Percentiles rank a stretch among this genome's conserved stretches.
Conservation (phyloP, 441 rosid species). For the Erodium moschatum region DNA sequence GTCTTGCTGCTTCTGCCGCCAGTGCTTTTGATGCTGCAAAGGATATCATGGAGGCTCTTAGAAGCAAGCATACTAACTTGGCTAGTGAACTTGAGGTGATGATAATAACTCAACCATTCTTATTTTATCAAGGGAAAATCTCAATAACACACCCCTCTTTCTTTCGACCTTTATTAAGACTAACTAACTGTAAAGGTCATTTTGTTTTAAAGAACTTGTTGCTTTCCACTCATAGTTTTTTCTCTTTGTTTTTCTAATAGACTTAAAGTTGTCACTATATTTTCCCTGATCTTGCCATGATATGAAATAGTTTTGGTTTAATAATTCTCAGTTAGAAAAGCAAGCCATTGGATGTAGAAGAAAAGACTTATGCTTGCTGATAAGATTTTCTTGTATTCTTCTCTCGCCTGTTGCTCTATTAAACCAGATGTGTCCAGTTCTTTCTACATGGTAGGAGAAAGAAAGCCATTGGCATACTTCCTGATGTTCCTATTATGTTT, state of each 20-base stretch:
- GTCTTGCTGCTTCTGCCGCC: constrained; percentile 66
- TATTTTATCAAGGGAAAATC: neutral
- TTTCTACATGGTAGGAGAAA: neutral
- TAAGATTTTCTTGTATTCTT: no score
- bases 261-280: neutral
- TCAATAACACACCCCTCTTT: neutral
- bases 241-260: neutral
- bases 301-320: neutral
- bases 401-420: no score
- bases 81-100: constrained; percentile 95
- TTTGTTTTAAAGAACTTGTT: neutral
- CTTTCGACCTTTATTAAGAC: no score
- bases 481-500: constrained; percentile 6
- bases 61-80: constrained; percentile 91
- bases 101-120: neutral
- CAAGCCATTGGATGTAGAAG: no score
- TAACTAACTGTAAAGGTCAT: no score
- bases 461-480: neutral
- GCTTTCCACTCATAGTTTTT: neutral
- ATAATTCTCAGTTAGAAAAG: neutral
- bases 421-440: neutral
- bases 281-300: neutral
- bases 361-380: no score
- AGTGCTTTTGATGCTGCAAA: constrained; percentile 96
- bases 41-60: constrained; percentile 91